phyloP scores from a whole-genome alignment of 805 yeast genomes.

The Candida andamanensis region DNA sequence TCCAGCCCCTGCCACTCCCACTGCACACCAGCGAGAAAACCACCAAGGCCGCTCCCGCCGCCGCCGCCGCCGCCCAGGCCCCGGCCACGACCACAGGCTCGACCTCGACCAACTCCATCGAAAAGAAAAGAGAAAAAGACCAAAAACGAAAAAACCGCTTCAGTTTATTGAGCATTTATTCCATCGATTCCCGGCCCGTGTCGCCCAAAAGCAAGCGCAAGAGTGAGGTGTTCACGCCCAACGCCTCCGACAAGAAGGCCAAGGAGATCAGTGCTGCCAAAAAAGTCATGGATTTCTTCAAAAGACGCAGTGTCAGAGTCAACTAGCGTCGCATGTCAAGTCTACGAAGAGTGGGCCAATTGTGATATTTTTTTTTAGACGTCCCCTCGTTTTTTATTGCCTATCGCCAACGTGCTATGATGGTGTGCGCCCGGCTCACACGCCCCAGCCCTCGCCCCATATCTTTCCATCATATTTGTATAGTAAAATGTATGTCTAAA shows the following conservation, averaged over 20 bases:
- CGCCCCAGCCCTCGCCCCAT: too few species aligned
- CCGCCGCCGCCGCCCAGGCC: conserved; percentile 23
- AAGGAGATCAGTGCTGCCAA: conserved; percentile 72
- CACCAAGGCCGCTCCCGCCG: conserved; percentile 18
- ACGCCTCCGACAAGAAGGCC: conserved; percentile 23
- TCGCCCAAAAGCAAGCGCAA: conserved; percentile 1
- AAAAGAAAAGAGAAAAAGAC: conserved; percentile 21
- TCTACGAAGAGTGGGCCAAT: too few species aligned
- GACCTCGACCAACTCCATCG: conserved; percentile 1
- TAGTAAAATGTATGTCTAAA: too few species aligned
- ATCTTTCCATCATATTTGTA: too few species aligned
- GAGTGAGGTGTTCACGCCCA: conserved; percentile 7
- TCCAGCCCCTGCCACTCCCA: too few species aligned
- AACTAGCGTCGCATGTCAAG: conserved; percentile 10
- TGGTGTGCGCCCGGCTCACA: too few species aligned
- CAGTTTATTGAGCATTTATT: conserved; percentile 40
- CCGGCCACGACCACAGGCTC: too few species aligned
- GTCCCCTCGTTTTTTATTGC: too few species aligned
- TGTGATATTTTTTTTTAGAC: too few species aligned
- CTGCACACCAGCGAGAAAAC: conserved; percentile 28
- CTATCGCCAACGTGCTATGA: too few species aligned
- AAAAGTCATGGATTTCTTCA: conserved; percentile 73
- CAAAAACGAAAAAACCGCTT: conserved; percentile 38
- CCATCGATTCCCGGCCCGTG: conserved; percentile 10
- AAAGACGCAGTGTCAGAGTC: conserved; percentile 47